Base-by-base conservation (phyloP, 208 protist species). In the Spironucleus salmonicida region DNA sequence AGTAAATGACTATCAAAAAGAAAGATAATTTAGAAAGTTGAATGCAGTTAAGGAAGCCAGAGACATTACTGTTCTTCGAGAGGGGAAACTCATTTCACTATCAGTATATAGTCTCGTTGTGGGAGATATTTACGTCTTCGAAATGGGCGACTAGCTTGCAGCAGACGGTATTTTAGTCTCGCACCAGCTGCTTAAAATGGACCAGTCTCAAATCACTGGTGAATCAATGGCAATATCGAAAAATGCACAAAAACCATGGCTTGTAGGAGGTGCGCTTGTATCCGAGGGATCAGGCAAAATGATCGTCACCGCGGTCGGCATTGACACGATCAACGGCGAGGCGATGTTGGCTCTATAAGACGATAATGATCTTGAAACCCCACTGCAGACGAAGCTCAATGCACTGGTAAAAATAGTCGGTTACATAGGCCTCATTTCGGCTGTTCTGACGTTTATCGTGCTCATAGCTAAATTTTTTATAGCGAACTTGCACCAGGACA, bases 1-100 rank as follows among this genome's bases (percentile, higher is more conserved):
- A 0, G 69, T 89, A 9, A 97, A 97, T 80, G 88, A 97, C 75
- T 96, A 88, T 76, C 79, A 82, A 9, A 95, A 96, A 78, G 90
- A 93, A 78, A 82, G 83, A 59, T 89, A 93, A 78, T 98, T 98
- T 81, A 80, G 88, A 13, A 79, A 91, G 49, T 83, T 98, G 0
- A 94, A 92, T 57, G 84, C 87, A 59, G 87, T 90, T 76, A 92
- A 92, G 76, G 85, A 90, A 0, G 88, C 85, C 7, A 81, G 86
- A 45, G 79, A 82, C 41, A 83, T 90, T 58, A 83, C 82, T 32
- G 89, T 93, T 0, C 59, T 91, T 23, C 83, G 75, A 35, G 29
- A 64, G 26, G 78, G 76, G 27, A 1, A 83, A 30, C 74, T 79
- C 34, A 71, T 75, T n/a, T 78, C 87, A 58, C 74, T 96, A n/a